Evolutionary conservation across 73 alveolate genomes (phyloP).

Genomic region (Paramecium biaurelia): DNA sequence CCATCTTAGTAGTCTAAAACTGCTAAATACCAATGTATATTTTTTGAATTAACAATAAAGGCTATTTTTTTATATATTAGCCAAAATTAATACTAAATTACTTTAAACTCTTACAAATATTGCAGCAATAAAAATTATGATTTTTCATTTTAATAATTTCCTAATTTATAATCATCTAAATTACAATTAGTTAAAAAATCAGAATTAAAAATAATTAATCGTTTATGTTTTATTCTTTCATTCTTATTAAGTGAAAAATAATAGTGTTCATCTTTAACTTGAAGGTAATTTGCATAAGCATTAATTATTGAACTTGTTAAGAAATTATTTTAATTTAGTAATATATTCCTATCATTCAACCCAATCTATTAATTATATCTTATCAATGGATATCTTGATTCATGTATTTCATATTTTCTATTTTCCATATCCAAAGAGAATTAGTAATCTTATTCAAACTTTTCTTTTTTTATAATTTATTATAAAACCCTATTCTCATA

Average conservation of each 20-base stretch:
- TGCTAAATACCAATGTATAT: neutral
- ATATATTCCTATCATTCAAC: neutral
- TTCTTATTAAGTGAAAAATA: neutral
- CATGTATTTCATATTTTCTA: neutral
- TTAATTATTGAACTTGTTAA: neutral
- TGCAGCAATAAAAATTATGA: neutral
- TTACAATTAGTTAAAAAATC: neutral
- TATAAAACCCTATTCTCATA: neutral
- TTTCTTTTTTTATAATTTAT: neutral
- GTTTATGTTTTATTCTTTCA: neutral
- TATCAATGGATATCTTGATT: neutral
- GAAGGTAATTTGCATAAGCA: neutral
- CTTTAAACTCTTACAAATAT: neutral
- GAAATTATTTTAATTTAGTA: neutral
- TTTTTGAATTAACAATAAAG: neutral
- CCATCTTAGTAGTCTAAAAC: neutral
- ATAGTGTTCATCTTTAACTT: neutral
- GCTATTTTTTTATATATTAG: neutral
- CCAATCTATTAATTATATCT: neutral
- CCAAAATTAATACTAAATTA: neutral
- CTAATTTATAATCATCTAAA: neutral
- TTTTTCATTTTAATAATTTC: no score
- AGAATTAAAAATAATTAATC: neutral
- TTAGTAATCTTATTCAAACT: neutral
- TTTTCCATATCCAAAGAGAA: neutral